Conservation (phyloP, 441 rosid genomes). For the Macaranga tanarius region DNA sequence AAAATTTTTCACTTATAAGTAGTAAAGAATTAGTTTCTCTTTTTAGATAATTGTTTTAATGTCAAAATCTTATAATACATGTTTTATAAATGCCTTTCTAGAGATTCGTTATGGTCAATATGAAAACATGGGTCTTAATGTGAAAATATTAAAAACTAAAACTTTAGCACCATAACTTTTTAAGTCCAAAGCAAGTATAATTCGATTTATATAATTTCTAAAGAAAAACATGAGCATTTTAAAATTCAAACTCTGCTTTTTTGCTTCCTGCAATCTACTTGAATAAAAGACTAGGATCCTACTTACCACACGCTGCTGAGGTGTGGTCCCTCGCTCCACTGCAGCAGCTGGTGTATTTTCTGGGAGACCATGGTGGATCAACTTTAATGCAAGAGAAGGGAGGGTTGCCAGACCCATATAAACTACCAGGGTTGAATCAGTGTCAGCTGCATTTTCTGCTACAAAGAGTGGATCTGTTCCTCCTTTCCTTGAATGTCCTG, state of each 20-base stretch:
- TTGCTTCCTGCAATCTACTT: not conserved
- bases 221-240: not conserved
- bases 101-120: not conserved
- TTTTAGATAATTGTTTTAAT: not conserved
- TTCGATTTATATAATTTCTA: not conserved
- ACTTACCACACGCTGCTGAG: conserved; percentile 81
- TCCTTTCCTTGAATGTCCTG: conserved; percentile 89
- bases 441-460: conserved; percentile 90
- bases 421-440: conserved; percentile 85
- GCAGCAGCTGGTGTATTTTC: conserved; percentile 79
- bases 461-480: conserved; percentile 83
- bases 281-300: not conserved
- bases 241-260: not conserved
- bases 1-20: not conserved
- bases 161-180: not conserved
- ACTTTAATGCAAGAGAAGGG: conserved; percentile 74
- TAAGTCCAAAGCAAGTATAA: not conserved
- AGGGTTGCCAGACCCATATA: conserved; percentile 94
- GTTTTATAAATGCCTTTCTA: not conserved
- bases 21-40: not conserved
- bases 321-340: conserved; percentile 88
- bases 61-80: not conserved
- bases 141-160: not conserved
- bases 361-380: conserved; percentile 83
- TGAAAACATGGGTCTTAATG: not conserved